Conservation (phyloP, 441 rosid genomes). For the Gossypium schwendimanii region DNA sequence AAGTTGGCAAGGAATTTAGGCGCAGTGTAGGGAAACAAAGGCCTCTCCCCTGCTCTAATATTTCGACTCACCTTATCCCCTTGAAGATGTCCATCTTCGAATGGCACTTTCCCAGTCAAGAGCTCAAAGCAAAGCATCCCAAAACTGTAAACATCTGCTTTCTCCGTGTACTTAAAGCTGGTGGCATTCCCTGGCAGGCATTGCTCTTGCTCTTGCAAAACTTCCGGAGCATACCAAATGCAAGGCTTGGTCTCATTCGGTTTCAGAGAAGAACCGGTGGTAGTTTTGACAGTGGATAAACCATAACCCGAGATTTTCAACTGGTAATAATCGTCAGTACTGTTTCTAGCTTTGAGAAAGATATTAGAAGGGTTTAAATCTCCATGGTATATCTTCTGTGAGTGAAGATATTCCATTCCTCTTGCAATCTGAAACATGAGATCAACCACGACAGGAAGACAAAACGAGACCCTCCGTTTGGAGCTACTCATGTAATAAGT, state of each 20-base stretch:
- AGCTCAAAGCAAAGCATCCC: constrained; percentile 94
- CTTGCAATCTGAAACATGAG: constrained; percentile 86
- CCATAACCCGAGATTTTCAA: constrained; percentile 84
- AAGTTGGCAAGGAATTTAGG: constrained; percentile 71
- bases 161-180: constrained; percentile 48
- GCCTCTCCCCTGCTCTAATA: constrained; percentile 82
- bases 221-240: constrained; percentile 91
- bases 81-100: constrained; percentile 91
- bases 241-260: constrained; percentile 37
- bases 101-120: constrained; percentile 82
- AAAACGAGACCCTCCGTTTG: constrained; percentile 50
- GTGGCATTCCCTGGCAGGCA: constrained; percentile 18
- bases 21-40: constrained; percentile 71
- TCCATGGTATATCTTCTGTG: constrained; percentile 55
- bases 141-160: constrained; percentile 88
- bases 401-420: constrained; percentile 91
- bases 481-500: constrained; percentile 62
- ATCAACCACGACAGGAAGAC: constrained; percentile 67
- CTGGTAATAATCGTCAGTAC: constrained; percentile 63
- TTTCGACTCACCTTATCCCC: constrained; percentile 72
- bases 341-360: constrained; percentile 57
- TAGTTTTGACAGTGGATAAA: constrained; percentile 31
- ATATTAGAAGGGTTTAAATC: constrained; percentile 69
- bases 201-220: constrained; percentile 54
- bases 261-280: constrained; percentile 9